These are phyloP conservation scores for Clavispora carvajalis DNA, from an alignment of 805 yeast species.

Conservation along the genomic window DNA sequence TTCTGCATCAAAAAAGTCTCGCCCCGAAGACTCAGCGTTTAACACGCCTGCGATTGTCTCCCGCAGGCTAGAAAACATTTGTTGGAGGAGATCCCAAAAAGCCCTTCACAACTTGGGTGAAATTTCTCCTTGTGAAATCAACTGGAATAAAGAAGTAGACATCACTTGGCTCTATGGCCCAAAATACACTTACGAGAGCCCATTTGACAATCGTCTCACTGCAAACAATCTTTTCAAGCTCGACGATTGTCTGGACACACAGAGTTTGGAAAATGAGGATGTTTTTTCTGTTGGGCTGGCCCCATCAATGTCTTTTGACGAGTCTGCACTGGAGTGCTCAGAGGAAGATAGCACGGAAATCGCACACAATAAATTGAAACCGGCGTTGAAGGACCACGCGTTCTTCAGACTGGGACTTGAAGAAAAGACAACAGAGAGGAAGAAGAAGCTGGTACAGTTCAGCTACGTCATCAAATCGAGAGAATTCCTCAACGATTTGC, in stretches of 20 bases:
- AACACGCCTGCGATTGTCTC: constrained; percentile 18
- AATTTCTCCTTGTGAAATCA: constrained; percentile 40
- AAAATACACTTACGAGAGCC: constrained; percentile 13
- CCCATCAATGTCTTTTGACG: constrained; percentile 9
- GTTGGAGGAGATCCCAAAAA: constrained; percentile 38
- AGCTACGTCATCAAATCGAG: constrained; percentile 39
- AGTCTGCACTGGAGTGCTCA: constrained; percentile 3
- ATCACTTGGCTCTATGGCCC: constrained; percentile 55
- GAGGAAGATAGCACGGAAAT: constrained; percentile 12
- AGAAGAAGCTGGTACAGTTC: constrained; percentile 33
- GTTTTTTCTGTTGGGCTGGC: constrained; percentile 8
- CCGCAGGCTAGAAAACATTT: constrained; percentile 28
- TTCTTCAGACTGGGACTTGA: neutral
- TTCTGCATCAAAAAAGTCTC: constrained; percentile 12
- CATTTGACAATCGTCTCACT: constrained; percentile 5
- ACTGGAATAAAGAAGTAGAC: constrained; percentile 53
- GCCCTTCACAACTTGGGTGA: constrained; percentile 23
- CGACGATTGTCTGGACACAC: constrained; percentile 53
- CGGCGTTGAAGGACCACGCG: constrained; percentile 11
- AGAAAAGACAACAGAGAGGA: constrained; percentile 7
- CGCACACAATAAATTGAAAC: constrained; percentile 12
- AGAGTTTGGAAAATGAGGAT: constrained; percentile 57
- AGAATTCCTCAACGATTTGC: constrained; percentile 40
- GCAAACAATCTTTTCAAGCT: constrained; percentile 3
- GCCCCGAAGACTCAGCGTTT: constrained; percentile 15